Conservation (phyloP, 169 alveolate genomes). For the Ichthyophthirius multifiliis region DNA sequence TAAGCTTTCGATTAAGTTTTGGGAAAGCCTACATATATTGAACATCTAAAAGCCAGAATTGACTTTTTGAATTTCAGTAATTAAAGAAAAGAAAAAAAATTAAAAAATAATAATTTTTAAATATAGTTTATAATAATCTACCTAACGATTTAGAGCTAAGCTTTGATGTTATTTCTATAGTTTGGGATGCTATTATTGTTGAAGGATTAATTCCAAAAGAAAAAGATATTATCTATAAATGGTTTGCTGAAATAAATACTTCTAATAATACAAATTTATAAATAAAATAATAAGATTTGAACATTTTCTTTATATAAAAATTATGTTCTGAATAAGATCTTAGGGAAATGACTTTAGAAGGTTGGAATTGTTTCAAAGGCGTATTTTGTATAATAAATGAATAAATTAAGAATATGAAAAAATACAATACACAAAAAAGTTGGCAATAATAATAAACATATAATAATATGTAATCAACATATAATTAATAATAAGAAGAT, state of each 20-base stretch:
- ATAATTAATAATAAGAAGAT: slow-evolving; percentile 20
- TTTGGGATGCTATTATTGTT: slow-evolving; percentile 54
- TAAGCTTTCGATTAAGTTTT: background rate
- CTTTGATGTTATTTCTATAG: slow-evolving; percentile 19
- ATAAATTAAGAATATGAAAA: background rate
- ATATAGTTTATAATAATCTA: slow-evolving; percentile 24
- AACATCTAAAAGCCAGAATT: slow-evolving; percentile 55
- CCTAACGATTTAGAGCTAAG: slow-evolving; percentile 13
- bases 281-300: slow-evolving; percentile 45
- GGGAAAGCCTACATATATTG: slow-evolving; percentile 31
- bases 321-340: slow-evolving; percentile 36
- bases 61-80: slow-evolving; percentile 51
- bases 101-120: background rate
- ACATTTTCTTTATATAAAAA: slow-evolving; percentile 51
- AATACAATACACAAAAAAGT: background rate
- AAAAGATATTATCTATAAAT: slow-evolving; percentile 50
- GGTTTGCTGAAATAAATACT: slow-evolving; percentile 47
- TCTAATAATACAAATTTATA: slow-evolving; percentile 19
- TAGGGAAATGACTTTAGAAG: slow-evolving; percentile 46
- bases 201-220: slow-evolving; percentile 30
- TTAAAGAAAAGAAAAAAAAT: background rate
- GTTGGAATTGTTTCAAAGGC: slow-evolving; percentile 60
- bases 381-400: slow-evolving; percentile 61
- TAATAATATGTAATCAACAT: background rate
- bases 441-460: slow-evolving; percentile 14